Percentiles rank a stretch among this genome's conserved stretches.
Conservation (phyloP, 2,329 filamentous ascomycete genomes). For the Beauveria sp. region DNA sequence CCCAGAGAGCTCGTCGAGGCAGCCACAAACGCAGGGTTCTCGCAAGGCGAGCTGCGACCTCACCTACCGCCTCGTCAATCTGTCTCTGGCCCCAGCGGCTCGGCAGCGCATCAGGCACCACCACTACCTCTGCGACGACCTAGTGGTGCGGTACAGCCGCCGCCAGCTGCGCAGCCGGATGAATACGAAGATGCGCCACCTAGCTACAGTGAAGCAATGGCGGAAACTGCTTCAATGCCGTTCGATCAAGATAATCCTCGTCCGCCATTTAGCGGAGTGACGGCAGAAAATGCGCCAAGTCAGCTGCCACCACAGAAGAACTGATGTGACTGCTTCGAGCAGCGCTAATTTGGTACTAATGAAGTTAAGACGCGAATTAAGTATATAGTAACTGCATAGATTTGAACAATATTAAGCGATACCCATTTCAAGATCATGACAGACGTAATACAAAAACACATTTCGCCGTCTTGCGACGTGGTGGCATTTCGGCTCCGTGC, state of each 20-base stretch:
- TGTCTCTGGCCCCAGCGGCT: neutral
- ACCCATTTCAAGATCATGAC: neutral
- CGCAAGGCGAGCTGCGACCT: constrained; percentile 21
- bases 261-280: constrained; percentile 59
- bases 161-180: constrained; percentile 42
- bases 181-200: constrained; percentile 73
- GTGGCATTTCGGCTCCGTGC: too few relatives aligned
- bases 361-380: neutral
- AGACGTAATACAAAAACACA: neutral
- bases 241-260: constrained; percentile 55
- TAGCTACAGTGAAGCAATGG: constrained; percentile 90
- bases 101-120: constrained; percentile 15
- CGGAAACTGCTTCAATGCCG: constrained; percentile 62
- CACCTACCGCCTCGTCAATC: constrained; percentile 17
- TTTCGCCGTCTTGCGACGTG: too few relatives aligned
- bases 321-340: constrained; percentile 15
- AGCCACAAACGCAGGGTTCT: constrained; percentile 30
- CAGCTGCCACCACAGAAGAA: constrained; percentile 37
- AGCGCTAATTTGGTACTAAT: neutral
- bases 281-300: constrained; percentile 52
- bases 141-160: constrained; percentile 49
- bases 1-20: constrained; percentile 68
- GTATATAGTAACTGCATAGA: neutral
- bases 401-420: constrained; percentile 5
- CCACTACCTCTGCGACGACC: constrained; percentile 22